These are phyloP conservation scores for Fusarium sp. DNA, from an alignment of 2,329 filamentous ascomycete species.

Conservation along the genomic window DNA sequence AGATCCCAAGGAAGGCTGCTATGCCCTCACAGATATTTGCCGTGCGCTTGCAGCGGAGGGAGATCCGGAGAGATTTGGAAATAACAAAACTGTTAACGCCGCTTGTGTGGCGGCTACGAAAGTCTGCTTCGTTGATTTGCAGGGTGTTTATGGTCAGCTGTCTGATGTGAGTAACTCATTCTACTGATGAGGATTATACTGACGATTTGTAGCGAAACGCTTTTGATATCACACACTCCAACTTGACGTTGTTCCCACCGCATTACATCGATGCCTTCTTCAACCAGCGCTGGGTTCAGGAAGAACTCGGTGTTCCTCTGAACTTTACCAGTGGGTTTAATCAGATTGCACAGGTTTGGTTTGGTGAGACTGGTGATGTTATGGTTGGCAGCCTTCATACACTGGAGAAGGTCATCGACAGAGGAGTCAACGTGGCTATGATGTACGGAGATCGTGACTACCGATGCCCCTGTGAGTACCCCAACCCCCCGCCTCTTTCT, in stretches of 20 bases:
- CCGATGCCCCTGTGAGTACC: slow-evolving; percentile 70
- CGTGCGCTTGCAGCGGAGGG: slow-evolving; percentile 50
- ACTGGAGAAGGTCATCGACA: slow-evolving; percentile 70
- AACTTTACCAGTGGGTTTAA: slow-evolving; percentile 64
- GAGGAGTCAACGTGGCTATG: slow-evolving; percentile 76
- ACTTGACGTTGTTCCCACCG: slow-evolving; percentile 71
- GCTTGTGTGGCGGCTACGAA: slow-evolving; percentile 67
- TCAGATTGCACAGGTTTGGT: slow-evolving; percentile 63
- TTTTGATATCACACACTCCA: slow-evolving; percentile 72
- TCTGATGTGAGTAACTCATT: slow-evolving; percentile 3
- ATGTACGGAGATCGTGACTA: slow-evolving; percentile 76
- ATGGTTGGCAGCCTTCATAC: slow-evolving; percentile 57
- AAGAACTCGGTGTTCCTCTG: slow-evolving; percentile 72
- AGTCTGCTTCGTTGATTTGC: slow-evolving; percentile 31
- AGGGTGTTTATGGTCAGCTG: slow-evolving; percentile 22
- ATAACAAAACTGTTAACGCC: slow-evolving; percentile 56
- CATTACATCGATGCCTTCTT: slow-evolving; percentile 74
- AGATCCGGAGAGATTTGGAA: slow-evolving; percentile 60
- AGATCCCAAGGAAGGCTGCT: slow-evolving; percentile 61
- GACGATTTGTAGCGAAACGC: slow-evolving; percentile 63
- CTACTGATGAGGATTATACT: not conserved
- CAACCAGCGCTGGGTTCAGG: slow-evolving; percentile 69
- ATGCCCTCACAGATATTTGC: slow-evolving; percentile 66
- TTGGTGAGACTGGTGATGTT: slow-evolving; percentile 73
- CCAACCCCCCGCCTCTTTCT: accelerated